These are phyloP conservation scores for Torulaspora quercuum DNA, from an alignment of 805 yeast species.

Conservation along the genomic window DNA sequence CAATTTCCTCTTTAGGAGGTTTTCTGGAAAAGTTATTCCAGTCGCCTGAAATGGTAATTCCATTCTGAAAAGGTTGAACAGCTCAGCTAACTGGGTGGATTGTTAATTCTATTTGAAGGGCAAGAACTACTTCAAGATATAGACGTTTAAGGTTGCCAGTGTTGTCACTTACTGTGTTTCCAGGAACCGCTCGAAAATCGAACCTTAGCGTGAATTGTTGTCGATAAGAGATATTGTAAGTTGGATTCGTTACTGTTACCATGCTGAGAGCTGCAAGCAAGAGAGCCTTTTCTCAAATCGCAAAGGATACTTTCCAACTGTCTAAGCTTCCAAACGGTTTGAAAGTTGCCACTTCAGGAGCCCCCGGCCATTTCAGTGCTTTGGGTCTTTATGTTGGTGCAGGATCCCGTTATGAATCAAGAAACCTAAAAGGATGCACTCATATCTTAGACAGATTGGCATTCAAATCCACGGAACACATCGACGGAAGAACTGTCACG, in stretches of 20 bases:
- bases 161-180: too few species aligned
- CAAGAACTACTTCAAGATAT: too few species aligned
- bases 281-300: conserved; percentile 25
- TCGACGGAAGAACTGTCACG: conserved; percentile 65
- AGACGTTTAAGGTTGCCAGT: too few species aligned
- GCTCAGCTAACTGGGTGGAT: too few species aligned
- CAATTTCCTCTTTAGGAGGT: neutral
- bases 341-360: conserved; percentile 75
- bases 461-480: conserved; percentile 62
- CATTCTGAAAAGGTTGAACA: too few species aligned
- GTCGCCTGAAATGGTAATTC: conserved; percentile 1
- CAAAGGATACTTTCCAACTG: conserved; percentile 26
- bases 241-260: neutral
- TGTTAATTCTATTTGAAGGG: too few species aligned
- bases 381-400: conserved; percentile 86
- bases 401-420: conserved; percentile 80
- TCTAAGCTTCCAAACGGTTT: conserved; percentile 69
- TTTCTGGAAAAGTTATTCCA: neutral
- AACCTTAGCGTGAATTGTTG: too few species aligned
- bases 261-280: conserved; percentile 17
- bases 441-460: conserved; percentile 86
- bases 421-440: conserved; percentile 62
- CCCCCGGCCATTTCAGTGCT: conserved; percentile 89
- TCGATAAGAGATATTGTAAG: neutral
- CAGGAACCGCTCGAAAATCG: too few species aligned